phyloP scores from a whole-genome alignment of 176 grass and related monocot genomes.

The Zizania latifolia region DNA sequence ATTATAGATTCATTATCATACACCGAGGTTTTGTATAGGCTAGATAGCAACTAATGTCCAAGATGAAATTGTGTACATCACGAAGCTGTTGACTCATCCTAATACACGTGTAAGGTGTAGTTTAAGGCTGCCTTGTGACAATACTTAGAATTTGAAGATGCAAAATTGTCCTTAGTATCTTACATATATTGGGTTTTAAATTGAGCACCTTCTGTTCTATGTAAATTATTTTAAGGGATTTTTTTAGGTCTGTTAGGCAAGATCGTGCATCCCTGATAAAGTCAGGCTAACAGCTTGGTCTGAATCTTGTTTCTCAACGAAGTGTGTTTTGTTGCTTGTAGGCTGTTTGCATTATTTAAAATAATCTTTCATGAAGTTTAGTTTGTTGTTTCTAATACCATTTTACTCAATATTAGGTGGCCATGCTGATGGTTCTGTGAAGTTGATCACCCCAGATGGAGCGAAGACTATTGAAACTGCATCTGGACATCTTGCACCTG shows the following conservation, averaged over 20 bases:
- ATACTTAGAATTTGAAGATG: constrained; percentile 13
- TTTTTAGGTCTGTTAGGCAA: not conserved
- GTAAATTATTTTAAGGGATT: constrained; percentile 1
- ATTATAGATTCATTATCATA: not conserved
- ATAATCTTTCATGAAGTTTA: constrained; percentile 1
- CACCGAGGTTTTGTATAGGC: not conserved
- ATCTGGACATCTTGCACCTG: constrained; percentile 77
- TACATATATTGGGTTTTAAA: constrained; percentile 12
- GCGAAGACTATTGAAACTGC: constrained; percentile 90
- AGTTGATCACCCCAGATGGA: constrained; percentile 75
- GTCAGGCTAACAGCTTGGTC: not conserved
- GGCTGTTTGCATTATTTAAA: constrained; percentile 3
- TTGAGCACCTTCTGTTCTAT: not conserved
- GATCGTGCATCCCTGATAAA: not conserved
- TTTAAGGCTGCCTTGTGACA: not conserved
- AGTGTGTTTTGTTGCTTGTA: constrained; percentile 14
- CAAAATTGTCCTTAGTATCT: constrained; percentile 5
- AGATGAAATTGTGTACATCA: not conserved
- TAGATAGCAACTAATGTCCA: not conserved
- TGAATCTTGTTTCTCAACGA: not conserved
- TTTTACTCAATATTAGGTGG: constrained; percentile 64
- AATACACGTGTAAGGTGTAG: not conserved
- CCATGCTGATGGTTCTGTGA: constrained; percentile 88
- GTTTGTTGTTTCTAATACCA: constrained; percentile 14
- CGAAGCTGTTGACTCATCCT: not conserved